A percentile compares a stretch with the other conserved stretches of the same genome.
Conservation (phyloP, 495 filamentous ascomycete species). For the Mytilinidion resinicola region DNA sequence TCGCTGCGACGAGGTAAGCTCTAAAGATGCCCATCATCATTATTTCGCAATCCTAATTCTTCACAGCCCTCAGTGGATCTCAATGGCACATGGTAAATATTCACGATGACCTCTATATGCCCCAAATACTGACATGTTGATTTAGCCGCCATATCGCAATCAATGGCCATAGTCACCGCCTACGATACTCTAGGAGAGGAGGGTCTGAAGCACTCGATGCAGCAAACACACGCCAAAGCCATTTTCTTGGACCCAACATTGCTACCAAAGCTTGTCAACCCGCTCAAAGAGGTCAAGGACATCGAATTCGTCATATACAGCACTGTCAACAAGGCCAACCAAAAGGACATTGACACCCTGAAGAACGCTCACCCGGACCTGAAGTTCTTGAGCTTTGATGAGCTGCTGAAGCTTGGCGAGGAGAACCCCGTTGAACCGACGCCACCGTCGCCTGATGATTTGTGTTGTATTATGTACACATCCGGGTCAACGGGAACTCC, state of each 20-base stretch:
- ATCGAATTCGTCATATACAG: conserved; percentile 89
- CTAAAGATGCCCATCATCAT: not conserved
- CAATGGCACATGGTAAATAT: conserved; percentile 33
- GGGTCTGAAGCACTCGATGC: conserved; percentile 83
- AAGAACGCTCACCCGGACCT: conserved; percentile 64
- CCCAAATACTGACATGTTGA: not conserved
- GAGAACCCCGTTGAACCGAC: conserved; percentile 76
- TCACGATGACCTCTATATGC: not conserved
- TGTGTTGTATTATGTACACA: conserved; percentile 99
- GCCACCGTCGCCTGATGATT: conserved; percentile 74
- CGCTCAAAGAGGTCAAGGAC: conserved; percentile 70
- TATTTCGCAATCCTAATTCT: not conserved
- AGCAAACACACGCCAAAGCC: conserved; percentile 75
- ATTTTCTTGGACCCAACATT: conserved; percentile 89
- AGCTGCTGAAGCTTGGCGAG: conserved; percentile 73
- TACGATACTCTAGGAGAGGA: conserved; percentile 97
- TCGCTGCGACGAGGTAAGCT: conserved; percentile 60
- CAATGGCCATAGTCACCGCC: conserved; percentile 89
- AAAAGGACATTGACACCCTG: conserved; percentile 71
- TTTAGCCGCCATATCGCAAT: conserved; percentile 61
- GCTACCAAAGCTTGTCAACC: conserved; percentile 72
- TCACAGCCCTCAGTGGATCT: conserved; percentile 35
- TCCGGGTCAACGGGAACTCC: conserved; percentile 95
- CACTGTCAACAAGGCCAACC: conserved; percentile 65
- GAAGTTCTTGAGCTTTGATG: conserved; percentile 75